These are phyloP conservation scores for Conticribra guillardii DNA, from an alignment of 108 stramenopile genomes.

Conservation along the genomic window DNA sequence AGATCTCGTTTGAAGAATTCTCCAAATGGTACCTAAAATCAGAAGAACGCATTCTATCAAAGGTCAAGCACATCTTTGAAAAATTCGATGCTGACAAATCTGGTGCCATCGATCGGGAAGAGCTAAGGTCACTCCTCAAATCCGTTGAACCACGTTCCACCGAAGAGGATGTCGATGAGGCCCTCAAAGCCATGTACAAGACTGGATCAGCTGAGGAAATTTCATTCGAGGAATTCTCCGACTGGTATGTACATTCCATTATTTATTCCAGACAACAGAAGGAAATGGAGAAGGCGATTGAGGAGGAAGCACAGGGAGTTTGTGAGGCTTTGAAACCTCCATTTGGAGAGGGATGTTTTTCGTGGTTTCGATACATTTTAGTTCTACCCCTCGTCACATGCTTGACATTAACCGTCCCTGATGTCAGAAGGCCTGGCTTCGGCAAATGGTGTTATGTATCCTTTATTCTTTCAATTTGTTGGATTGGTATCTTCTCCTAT, in stretches of 20 bases:
- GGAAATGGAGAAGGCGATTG: constrained; percentile 63
- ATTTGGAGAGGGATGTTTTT: constrained; percentile 32
- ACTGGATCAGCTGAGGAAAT: constrained; percentile 69
- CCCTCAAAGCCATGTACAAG: constrained; percentile 64
- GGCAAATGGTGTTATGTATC: constrained; percentile 84
- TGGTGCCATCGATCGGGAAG: constrained; percentile 66
- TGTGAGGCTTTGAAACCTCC: constrained; percentile 63
- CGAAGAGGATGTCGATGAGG: constrained; percentile 67
- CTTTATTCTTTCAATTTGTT: constrained; percentile 77
- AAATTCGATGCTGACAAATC: constrained; percentile 73
- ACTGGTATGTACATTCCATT: constrained; percentile 72
- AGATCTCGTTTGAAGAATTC: constrained; percentile 71
- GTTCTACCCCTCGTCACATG: constrained; percentile 66
- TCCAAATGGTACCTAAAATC: constrained; percentile 76
- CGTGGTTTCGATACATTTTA: constrained; percentile 62
- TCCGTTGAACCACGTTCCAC: constrained; percentile 58
- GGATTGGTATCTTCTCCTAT: constrained; percentile 87
- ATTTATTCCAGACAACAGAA: constrained; percentile 66
- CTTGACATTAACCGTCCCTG: constrained; percentile 78
- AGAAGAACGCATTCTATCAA: constrained; percentile 59
- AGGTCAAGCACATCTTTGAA: constrained; percentile 65
- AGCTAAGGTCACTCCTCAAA: constrained; percentile 63
- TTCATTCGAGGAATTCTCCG: constrained; percentile 71
- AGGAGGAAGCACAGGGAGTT: constrained; percentile 56
- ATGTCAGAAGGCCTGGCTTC: constrained; percentile 69